Percentiles rank a stretch among this genome's conserved stretches.
phyloP scores from a whole-genome alignment of 2,329 filamentous ascomycete genomes.

The Calonectria pseudoreteaudii region DNA sequence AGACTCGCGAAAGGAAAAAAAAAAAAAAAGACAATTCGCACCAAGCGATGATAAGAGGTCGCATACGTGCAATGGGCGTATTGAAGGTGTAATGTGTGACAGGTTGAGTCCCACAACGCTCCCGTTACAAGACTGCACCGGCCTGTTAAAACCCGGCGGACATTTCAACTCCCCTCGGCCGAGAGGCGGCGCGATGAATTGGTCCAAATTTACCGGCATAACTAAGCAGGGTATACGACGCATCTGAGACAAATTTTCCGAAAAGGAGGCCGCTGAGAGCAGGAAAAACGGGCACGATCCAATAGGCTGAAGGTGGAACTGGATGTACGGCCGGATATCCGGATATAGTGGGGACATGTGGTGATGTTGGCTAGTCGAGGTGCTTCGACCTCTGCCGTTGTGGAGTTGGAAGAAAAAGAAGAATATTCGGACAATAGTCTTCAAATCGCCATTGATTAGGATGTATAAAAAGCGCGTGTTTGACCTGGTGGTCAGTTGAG shows the following conservation, averaged over 20 bases:
- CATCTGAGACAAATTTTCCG: conserved; percentile 6
- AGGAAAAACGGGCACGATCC: background rate
- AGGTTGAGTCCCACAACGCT: background rate
- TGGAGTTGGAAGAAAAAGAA: background rate
- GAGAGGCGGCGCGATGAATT: background rate
- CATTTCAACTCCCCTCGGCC: background rate
- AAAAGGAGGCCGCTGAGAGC: background rate
- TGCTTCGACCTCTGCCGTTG: background rate
- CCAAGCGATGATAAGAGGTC: too few species aligned
- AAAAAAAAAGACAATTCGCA: too few species aligned
- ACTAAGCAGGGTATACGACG: background rate
- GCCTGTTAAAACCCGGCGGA: conserved; percentile 3
- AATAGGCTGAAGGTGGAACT: background rate
- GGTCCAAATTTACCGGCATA: background rate
- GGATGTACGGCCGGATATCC: conserved; percentile 3
- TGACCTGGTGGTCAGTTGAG: background rate
- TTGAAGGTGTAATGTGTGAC: background rate
- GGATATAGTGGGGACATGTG: background rate
- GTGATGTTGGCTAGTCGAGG: background rate
- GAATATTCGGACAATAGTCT: background rate
- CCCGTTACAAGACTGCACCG: background rate
- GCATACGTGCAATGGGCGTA: background rate
- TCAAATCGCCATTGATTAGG: background rate
- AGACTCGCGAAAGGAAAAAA: too few species aligned
- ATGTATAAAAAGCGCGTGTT: background rate